phyloP scores from a whole-genome alignment of 345 rosid genomes.

The Pelargonium nanum region DNA sequence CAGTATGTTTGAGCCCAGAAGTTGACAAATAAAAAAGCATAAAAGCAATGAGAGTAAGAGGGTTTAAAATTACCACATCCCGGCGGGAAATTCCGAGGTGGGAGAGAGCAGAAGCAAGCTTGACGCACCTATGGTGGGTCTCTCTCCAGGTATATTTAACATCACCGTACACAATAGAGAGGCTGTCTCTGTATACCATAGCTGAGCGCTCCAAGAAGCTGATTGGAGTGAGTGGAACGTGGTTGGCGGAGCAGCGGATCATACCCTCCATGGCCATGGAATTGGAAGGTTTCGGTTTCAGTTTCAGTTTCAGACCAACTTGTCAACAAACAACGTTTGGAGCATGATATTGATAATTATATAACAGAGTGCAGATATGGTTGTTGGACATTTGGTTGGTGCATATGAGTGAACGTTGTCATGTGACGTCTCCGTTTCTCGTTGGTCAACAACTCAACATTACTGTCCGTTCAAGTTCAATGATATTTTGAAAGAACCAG shows the following conservation, averaged over 20 bases:
- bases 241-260: conserved; percentile 41
- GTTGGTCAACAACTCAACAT: too few species aligned
- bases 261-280: conserved; percentile 28
- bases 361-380: too few species aligned
- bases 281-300: too few species aligned
- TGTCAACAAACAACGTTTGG: too few species aligned
- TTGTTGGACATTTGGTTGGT: too few species aligned
- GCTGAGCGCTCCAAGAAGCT: conserved; percentile 53
- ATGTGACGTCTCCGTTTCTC: too few species aligned
- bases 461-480: too few species aligned
- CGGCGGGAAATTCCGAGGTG: conserved; percentile 32
- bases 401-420: too few species aligned
- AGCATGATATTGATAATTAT: too few species aligned
- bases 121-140: conserved; percentile 41
- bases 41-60: background rate
- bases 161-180: conserved; percentile 38
- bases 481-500: too few species aligned
- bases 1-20: background rate
- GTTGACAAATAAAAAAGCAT: background rate
- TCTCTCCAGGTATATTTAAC: conserved; percentile 44
- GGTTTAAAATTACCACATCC: conserved; percentile 30
- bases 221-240: conserved; percentile 46
- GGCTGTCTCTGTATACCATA: conserved; percentile 29
- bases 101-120: conserved; percentile 50
- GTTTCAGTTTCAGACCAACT: too few species aligned